These are phyloP conservation scores for Leccinum subspadiceum DNA, from an alignment of 1,284 basidiomycete genomes.

Conservation along the genomic window DNA sequence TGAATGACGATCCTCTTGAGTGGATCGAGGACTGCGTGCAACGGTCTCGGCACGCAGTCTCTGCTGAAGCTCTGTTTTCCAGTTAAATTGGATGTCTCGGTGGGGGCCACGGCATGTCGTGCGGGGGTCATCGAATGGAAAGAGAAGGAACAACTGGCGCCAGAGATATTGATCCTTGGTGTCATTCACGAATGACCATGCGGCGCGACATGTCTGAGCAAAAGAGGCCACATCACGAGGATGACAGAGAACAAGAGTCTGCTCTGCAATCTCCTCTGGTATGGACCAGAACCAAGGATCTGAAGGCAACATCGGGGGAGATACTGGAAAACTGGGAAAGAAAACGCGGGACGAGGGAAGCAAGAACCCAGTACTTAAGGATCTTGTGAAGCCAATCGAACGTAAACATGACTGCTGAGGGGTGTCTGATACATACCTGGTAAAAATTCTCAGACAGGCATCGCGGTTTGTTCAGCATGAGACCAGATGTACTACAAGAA, in stretches of 20 bases:
- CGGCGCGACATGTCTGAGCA: constrained; percentile 48
- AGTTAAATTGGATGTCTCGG: constrained; percentile 29
- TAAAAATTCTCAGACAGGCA: background rate
- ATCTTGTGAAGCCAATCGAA: background rate
- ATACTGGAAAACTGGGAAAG: background rate
- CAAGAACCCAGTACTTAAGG: background rate
- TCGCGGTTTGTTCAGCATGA: background rate
- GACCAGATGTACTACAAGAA: background rate
- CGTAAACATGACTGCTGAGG: background rate
- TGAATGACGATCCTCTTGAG: constrained; percentile 32
- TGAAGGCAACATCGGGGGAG: constrained; percentile 7
- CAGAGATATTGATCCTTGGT: constrained; percentile 57
- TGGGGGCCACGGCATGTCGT: constrained; percentile 19
- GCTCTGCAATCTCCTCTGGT: constrained; percentile 57
- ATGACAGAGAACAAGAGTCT: constrained; percentile 51
- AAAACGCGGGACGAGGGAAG: background rate
- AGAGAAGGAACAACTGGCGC: constrained; percentile 56
- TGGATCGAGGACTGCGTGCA: constrained; percentile 25
- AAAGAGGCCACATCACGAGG: constrained; percentile 56
- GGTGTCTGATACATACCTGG: background rate
- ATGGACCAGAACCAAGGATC: constrained; percentile 31
- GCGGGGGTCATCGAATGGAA: constrained; percentile 61
- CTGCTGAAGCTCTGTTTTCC: constrained; percentile 40
- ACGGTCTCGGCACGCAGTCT: constrained; percentile 41
- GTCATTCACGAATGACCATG: constrained; percentile 48